These are phyloP conservation scores for Candida yuanshanica DNA, from an alignment of 805 yeast genomes.

Conservation along the genomic window DNA sequence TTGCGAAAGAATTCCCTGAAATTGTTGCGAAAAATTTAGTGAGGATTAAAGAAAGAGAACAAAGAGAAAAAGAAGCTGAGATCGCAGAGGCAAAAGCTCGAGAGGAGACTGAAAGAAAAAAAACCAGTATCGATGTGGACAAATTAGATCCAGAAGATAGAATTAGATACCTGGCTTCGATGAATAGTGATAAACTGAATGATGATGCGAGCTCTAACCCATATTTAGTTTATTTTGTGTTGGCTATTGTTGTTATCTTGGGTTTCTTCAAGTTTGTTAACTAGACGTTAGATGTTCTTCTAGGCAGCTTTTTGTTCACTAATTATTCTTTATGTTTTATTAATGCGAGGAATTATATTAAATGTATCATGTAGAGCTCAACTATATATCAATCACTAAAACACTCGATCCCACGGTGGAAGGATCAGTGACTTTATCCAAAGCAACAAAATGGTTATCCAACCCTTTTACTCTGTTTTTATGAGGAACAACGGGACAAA, in stretches of 20 bases:
- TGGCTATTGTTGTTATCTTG: slow-evolving; percentile 28
- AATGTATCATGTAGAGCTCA: too few relatives aligned
- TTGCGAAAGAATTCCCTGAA: slow-evolving; percentile 67
- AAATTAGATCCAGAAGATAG: slow-evolving; percentile 55
- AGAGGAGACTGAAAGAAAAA: slow-evolving; percentile 26
- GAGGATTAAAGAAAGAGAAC: slow-evolving; percentile 22
- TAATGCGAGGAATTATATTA: background rate
- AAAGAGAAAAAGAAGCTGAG: slow-evolving; percentile 5
- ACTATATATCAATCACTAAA: background rate
- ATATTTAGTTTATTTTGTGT: slow-evolving; percentile 24
- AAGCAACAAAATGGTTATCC: background rate
- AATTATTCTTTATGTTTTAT: background rate
- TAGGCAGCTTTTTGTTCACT: background rate
- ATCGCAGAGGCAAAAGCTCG: slow-evolving; percentile 8
- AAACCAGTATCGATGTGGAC: slow-evolving; percentile 29
- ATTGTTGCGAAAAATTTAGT: slow-evolving; percentile 33
- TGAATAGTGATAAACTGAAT: slow-evolving; percentile 7
- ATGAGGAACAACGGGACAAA: background rate
- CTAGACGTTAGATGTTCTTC: background rate
- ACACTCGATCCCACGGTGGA: background rate
- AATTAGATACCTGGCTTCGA: slow-evolving; percentile 37
- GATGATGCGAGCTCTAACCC: slow-evolving; percentile 5
- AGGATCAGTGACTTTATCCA: background rate
- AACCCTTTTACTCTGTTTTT: background rate
- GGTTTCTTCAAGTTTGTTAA: slow-evolving; percentile 19